A percentile compares a stretch with the other conserved stretches of the same genome.
phyloP scores from a whole-genome alignment of 2,329 filamentous ascomycete genomes.

The Aureobasidium pullulans region DNA sequence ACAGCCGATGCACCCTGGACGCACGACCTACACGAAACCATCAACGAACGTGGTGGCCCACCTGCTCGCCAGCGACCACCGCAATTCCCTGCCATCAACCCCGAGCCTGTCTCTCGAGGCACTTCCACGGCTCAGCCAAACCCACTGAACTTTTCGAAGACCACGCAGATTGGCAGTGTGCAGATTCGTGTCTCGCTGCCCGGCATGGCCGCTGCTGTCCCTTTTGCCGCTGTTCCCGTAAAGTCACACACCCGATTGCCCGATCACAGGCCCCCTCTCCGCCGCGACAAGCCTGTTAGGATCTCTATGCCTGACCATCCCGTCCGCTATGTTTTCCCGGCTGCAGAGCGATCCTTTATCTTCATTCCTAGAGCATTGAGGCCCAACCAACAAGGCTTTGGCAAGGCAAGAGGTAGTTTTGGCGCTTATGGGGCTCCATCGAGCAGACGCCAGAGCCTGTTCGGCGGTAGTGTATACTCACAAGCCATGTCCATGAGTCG shows the following conservation, averaged over 20 bases:
- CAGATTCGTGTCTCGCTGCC: slow-evolving; percentile 77
- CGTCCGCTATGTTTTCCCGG: slow-evolving; percentile 85
- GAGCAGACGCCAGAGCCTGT: slow-evolving; percentile 72
- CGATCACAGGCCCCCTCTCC: slow-evolving; percentile 85
- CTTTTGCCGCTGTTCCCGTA: slow-evolving; percentile 68
- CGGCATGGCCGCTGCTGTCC: slow-evolving; percentile 61
- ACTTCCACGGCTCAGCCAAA: slow-evolving; percentile 12
- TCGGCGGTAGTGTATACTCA: slow-evolving; percentile 72
- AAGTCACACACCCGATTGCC: slow-evolving; percentile 91
- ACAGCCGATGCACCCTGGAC: slow-evolving; percentile 73
- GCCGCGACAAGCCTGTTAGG: slow-evolving; percentile 91
- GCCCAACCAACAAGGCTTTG: slow-evolving; percentile 78
- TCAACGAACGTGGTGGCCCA: slow-evolving; percentile 37
- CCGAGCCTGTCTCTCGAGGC: neutral
- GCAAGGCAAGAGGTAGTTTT: slow-evolving; percentile 59
- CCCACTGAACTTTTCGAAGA: slow-evolving; percentile 60
- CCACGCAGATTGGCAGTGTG: slow-evolving; percentile 74
- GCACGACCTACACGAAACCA: slow-evolving; percentile 77
- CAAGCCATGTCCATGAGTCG: slow-evolving; percentile 84
- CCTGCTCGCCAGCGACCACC: neutral
- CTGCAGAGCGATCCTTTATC: slow-evolving; percentile 85
- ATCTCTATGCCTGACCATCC: slow-evolving; percentile 76
- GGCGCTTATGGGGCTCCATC: slow-evolving; percentile 53
- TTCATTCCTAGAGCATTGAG: slow-evolving; percentile 93
- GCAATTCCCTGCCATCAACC: neutral